Conservation (phyloP, 495 filamentous ascomycete species). For the Collariella sp. region DNA sequence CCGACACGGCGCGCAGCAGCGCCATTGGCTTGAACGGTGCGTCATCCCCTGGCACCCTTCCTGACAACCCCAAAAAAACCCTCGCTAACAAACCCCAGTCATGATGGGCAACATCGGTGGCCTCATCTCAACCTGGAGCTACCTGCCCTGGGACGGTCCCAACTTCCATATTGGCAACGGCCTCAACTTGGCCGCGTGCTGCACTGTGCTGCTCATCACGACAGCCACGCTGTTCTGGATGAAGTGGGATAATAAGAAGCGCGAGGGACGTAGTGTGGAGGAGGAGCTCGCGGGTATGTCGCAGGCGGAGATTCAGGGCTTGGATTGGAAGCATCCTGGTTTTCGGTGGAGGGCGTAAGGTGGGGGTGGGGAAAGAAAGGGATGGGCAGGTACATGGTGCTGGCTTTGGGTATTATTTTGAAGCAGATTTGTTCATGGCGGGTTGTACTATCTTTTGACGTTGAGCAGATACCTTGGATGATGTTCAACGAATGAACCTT, state of each 20-base stretch:
- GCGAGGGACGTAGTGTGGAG: slow-evolving; percentile 46
- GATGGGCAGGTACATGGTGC: neutral
- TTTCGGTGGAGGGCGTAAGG: slow-evolving; percentile 52
- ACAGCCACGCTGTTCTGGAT: slow-evolving; percentile 50
- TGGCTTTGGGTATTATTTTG: neutral
- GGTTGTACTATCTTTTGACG: too few relatives aligned
- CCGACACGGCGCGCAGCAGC: slow-evolving; percentile 56
- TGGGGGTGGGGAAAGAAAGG: neutral
- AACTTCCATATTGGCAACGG: slow-evolving; percentile 68
- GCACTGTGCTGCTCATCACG: slow-evolving; percentile 43
- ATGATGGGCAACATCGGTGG: slow-evolving; percentile 70
- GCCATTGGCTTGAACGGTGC: slow-evolving; percentile 45
- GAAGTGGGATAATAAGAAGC: slow-evolving; percentile 49
- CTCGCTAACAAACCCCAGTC: slow-evolving; percentile 34
- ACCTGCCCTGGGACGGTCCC: slow-evolving; percentile 54
- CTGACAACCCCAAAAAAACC: neutral
- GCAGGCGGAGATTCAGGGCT: slow-evolving; percentile 49
- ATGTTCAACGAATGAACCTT: too few relatives aligned
- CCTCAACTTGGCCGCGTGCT: slow-evolving; percentile 55
- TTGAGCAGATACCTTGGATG: too few relatives aligned
- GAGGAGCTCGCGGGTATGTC: slow-evolving; percentile 48
- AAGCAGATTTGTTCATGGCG: neutral
- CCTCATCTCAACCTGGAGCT: slow-evolving; percentile 62
- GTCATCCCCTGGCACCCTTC: neutral
- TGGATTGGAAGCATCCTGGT: slow-evolving; percentile 68